These are phyloP conservation scores for Furcasterigmium furcatum DNA, from an alignment of 2,329 filamentous ascomycete genomes.

Conservation along the genomic window DNA sequence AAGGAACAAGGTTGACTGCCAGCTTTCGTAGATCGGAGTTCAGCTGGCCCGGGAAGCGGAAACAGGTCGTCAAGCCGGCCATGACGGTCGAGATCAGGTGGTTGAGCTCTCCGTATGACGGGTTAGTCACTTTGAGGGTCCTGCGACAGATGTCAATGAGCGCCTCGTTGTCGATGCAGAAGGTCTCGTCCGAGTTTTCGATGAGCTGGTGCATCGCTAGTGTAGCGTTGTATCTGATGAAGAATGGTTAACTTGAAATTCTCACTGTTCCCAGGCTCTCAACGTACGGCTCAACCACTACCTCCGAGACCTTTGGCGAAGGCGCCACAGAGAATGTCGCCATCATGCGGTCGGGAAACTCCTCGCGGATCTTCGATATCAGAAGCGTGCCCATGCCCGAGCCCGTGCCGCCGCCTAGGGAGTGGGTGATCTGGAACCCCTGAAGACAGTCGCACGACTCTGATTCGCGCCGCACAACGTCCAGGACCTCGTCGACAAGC, in stretches of 20 bases:
- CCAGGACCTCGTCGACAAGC: constrained; percentile 94
- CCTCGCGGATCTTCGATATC: constrained; percentile 99
- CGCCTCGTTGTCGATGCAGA: constrained; percentile 99
- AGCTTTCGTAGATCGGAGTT: constrained; percentile 99
- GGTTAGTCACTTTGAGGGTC: constrained; percentile 96
- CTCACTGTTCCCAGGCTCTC: too few relatives aligned
- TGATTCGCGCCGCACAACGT: constrained; percentile 97
- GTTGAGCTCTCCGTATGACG: constrained; percentile 98
- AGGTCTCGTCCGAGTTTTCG: constrained; percentile 99
- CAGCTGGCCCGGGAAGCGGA: constrained; percentile 98
- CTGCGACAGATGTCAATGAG: constrained; percentile 99
- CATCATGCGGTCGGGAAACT: constrained; percentile 99
- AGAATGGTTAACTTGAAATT: too few relatives aligned
- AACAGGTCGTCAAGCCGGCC: constrained; percentile 97
- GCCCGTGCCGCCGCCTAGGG: constrained; percentile 99
- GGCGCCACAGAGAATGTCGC: constrained; percentile 98
- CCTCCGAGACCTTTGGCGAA: constrained; percentile 98
- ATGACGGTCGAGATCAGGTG: constrained; percentile 99
- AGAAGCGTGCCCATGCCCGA: constrained; percentile 99
- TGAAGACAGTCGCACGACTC: constrained; percentile 99
- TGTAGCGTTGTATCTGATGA: constrained; percentile 83
- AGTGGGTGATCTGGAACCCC: constrained; percentile 99
- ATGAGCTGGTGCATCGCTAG: constrained; percentile 98
- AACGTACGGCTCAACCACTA: constrained; percentile 99
- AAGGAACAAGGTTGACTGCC: constrained; percentile 99